phyloP scores from a whole-genome alignment of 441 rosid genomes.

The Adansonia gregorii region DNA sequence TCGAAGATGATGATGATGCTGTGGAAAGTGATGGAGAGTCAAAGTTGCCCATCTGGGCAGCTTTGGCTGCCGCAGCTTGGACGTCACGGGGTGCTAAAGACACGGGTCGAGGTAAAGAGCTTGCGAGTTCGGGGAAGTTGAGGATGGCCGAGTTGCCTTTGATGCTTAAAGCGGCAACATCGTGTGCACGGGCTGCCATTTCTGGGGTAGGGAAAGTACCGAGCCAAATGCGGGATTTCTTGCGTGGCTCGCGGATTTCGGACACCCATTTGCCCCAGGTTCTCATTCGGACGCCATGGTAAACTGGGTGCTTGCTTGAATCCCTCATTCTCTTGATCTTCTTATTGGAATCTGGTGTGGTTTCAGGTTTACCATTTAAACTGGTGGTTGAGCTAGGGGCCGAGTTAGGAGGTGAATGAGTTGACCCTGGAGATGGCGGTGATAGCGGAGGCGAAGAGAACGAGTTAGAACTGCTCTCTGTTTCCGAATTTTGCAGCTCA shows the following conservation, averaged over 20 bases:
- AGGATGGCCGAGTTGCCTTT: slow-evolving; percentile 81
- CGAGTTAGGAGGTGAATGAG: slow-evolving; percentile 24
- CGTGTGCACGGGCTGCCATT: slow-evolving; percentile 96
- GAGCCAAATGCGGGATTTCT: slow-evolving; percentile 94
- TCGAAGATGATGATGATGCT: slow-evolving; percentile 19
- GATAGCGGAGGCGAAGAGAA: slow-evolving; percentile 33
- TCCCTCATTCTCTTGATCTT: slow-evolving; percentile 44
- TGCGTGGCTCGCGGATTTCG: slow-evolving; percentile 89
- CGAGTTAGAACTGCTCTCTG: slow-evolving; percentile 45
- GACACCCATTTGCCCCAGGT: slow-evolving; percentile 98
- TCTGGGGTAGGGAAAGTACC: slow-evolving; percentile 90
- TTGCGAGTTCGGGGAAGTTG: slow-evolving; percentile 77
- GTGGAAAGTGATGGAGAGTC: slow-evolving; percentile 24
- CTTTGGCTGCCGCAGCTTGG: slow-evolving; percentile 83
- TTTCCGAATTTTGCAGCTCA: slow-evolving; percentile 37
- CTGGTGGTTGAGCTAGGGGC: not conserved
- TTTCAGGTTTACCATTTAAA: not conserved
- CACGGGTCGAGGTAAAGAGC: slow-evolving; percentile 64
- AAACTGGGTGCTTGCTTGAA: slow-evolving; percentile 65
- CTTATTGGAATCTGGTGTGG: slow-evolving; percentile 17
- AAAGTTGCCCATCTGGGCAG: slow-evolving; percentile 68
- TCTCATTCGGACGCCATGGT: slow-evolving; percentile 87
- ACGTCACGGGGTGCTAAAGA: slow-evolving; percentile 82
- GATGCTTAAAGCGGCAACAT: slow-evolving; percentile 81
- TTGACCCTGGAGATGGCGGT: slow-evolving; percentile 21